A percentile compares a stretch with the other conserved stretches of the same genome.
Conservation (phyloP, 176 grass and related monocot species). For the Phragmites australis region DNA sequence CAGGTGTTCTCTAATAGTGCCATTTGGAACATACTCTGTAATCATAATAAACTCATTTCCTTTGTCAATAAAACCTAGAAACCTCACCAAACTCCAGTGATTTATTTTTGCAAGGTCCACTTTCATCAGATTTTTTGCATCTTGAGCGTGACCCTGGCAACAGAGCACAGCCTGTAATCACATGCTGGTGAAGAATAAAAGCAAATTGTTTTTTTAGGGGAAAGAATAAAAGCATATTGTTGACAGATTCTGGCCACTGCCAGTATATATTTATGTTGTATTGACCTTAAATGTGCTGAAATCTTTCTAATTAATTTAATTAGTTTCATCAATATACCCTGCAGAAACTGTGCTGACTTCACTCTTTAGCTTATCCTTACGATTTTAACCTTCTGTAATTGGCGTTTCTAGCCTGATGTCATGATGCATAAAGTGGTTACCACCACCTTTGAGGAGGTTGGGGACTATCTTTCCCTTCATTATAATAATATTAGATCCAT, state of each 20-base stretch:
- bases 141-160: conserved; percentile 42
- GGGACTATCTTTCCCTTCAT: not conserved
- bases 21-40: conserved; percentile 68
- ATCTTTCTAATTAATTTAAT: not conserved
- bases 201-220: too few species aligned
- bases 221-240: too few species aligned
- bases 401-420: too few species aligned
- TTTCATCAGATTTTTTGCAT: conserved; percentile 44
- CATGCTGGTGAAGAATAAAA: not conserved
- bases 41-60: conserved; percentile 66
- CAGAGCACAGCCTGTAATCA: conserved; percentile 16
- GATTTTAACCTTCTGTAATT: too few species aligned
- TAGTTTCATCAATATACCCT: not conserved
- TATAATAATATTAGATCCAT: not conserved
- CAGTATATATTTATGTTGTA: not conserved
- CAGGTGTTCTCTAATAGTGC: conserved; percentile 66
- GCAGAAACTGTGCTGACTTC: not conserved
- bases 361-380: not conserved
- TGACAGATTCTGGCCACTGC: not conserved
- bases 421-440: too few species aligned
- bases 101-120: conserved; percentile 52
- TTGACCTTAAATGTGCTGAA: not conserved
- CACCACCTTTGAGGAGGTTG: too few species aligned
- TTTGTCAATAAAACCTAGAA: conserved; percentile 51
- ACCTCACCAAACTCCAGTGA: conserved; percentile 62